These are phyloP conservation scores for Pichia membranifaciens DNA, from an alignment of 805 yeast genomes.

Conservation along the genomic window DNA sequence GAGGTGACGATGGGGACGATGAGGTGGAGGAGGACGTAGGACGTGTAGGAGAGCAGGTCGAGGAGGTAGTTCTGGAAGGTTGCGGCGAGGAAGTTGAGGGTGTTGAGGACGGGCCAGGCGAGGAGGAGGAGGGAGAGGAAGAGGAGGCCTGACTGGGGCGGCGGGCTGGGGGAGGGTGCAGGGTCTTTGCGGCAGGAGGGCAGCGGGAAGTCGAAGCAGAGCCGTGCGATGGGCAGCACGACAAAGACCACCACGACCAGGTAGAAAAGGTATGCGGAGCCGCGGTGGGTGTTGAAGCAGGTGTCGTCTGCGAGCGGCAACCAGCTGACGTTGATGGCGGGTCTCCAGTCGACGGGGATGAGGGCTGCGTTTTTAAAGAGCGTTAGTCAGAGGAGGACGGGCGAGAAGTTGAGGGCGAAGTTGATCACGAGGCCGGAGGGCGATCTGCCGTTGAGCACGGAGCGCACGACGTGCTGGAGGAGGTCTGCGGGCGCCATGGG, in stretches of 20 bases:
- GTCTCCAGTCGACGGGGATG: slow-evolving; percentile 50
- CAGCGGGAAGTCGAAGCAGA: neutral
- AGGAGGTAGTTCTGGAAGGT: slow-evolving; percentile 34
- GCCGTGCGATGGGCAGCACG: neutral
- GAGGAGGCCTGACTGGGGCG: neutral
- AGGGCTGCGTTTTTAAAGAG: slow-evolving; percentile 55
- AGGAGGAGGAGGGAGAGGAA: slow-evolving; percentile 31
- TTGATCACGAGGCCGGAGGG: slow-evolving; percentile 30
- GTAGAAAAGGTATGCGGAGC: neutral
- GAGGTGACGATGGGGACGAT: slow-evolving; percentile 57
- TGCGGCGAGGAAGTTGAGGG: slow-evolving; percentile 35
- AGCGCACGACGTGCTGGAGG: too few relatives aligned
- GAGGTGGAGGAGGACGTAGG: slow-evolving; percentile 57
- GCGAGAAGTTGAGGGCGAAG: slow-evolving; percentile 45
- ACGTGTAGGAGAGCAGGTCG: slow-evolving; percentile 56
- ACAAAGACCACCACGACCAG: neutral
- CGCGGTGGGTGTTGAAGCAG: slow-evolving; percentile 27
- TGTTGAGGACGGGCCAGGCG: slow-evolving; percentile 46
- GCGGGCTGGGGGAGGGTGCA: neutral
- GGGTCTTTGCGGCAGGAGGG: neutral
- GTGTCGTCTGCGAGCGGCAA: slow-evolving; percentile 39
- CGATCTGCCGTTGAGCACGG: neutral
- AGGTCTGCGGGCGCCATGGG: too few relatives aligned
- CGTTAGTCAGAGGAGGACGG: slow-evolving; percentile 48
- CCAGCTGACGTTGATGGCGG: slow-evolving; percentile 44